These are phyloP conservation scores for Pistacia integerrima DNA, from an alignment of 345 rosid genomes.

Conservation along the genomic window DNA sequence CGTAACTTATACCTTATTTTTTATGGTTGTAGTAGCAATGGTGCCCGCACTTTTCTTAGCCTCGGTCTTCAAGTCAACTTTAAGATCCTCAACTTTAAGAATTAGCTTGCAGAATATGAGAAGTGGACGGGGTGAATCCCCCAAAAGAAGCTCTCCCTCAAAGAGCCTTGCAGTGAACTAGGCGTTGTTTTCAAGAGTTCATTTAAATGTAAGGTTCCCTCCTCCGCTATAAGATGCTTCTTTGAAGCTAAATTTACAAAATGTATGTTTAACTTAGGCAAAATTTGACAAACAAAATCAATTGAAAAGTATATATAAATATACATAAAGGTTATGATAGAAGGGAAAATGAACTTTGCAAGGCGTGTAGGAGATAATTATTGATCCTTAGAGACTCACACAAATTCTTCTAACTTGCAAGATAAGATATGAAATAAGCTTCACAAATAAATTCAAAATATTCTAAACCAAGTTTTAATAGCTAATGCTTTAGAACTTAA, in stretches of 20 bases:
- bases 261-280: constrained; percentile 9
- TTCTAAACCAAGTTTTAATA: background rate
- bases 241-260: constrained; percentile 40
- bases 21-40: no score
- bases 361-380: no score
- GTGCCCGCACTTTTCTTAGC: no score
- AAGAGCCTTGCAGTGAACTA: constrained; percentile 62
- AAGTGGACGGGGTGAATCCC: constrained; percentile 51
- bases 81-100: background rate
- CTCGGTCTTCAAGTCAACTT: no score
- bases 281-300: background rate
- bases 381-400: background rate
- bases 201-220: constrained; percentile 68
- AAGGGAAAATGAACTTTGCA: background rate
- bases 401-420: background rate
- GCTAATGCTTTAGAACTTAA: background rate
- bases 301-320: background rate
- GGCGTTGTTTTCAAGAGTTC: constrained; percentile 52
- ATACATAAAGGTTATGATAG: background rate
- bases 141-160: constrained; percentile 50
- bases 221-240: constrained; percentile 80
- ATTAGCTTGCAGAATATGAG: constrained; percentile 66
- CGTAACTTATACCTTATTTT: no score
- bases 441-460: constrained; percentile 11
- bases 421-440: background rate